These are phyloP conservation scores for Lenwebbia sp. DNA, from an alignment of 345 rosid genomes.

Conservation along the genomic window DNA sequence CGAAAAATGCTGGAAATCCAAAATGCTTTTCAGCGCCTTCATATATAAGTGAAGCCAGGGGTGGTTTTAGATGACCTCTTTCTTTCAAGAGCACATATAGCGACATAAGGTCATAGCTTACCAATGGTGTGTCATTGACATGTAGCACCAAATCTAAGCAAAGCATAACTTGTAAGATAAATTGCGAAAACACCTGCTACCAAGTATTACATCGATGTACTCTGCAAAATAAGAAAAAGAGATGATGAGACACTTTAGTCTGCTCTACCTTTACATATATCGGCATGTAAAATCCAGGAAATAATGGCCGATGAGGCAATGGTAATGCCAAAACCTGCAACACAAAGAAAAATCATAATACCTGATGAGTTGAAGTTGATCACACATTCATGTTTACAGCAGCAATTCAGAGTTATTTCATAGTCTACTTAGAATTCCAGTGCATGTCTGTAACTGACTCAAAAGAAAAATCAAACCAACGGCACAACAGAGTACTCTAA, in stretches of 20 bases:
- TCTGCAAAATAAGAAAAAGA: not conserved
- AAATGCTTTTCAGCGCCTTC: not conserved
- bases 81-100: not conserved
- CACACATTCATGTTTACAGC: not conserved
- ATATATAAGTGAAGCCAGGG: not conserved
- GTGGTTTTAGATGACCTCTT: not conserved
- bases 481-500: not conserved
- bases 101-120: not conserved
- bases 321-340: constrained; percentile 91
- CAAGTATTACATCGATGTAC: not conserved
- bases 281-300: constrained; percentile 98
- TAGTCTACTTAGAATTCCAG: not conserved
- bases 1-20: not conserved
- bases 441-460: not conserved
- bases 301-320: constrained; percentile 82
- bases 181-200: not conserved
- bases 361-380: not conserved
- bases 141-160: not conserved
- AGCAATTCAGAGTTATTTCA: not conserved
- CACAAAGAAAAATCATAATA: constrained; percentile 1
- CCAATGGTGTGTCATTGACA: not conserved
- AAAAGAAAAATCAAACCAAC: not conserved
- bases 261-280: constrained; percentile 80
- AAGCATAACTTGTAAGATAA: not conserved
- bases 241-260: not conserved